Evolutionary conservation across 345 rosid genomes (phyloP), one percentile per base, ranked within the genome.

Genomic region (Ceriops decandra): DNA sequence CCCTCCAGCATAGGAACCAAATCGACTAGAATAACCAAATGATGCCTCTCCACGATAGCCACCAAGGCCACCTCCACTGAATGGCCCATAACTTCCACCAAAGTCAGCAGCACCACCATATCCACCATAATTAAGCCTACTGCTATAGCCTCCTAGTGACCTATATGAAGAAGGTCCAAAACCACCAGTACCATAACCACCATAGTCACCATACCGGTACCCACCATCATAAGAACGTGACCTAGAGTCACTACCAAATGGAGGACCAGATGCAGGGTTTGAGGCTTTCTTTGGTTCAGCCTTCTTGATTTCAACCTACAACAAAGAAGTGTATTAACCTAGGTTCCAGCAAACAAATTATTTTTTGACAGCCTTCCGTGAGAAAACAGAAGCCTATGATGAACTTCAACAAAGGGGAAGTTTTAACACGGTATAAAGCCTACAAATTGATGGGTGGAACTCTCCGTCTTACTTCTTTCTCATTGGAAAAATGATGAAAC

Each of bases 281-380:
- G 72, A 71, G 69, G 70, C 61, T 70, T 76, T 70, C 75, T 70
- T 70, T 70, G 79, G 79, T 66, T 76, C 75, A 54, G 79, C 79
- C 71, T 76, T 76, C 75, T 70, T 76, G 74, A 76, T 62, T 52
- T 76, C 75, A 66, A 76, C 79, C 79, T 76, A 76, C 79, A 70
- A 70, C 67, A 76, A 76, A 76, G 70, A 68, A 72, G 62, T 31
- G 27, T 27, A 76, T 76, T 68, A 76, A 76, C 72, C 80, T 76
- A 67, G 58, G 69, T 71, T 71, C 67, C 46, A 26, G 57, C 21
- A 32, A 7, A 20, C 52, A 66, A 68, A 51, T 63, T 57, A 53
- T 27, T n/a, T 62, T 56, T 56, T 57, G 54, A 64, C 47, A 47
- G 19, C 80, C 72, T 67, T 42, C 54, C 62, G n/a, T 21, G 47